These are phyloP conservation scores for Penicillium simplicissimum DNA, from an alignment of 495 filamentous ascomycete genomes.

Conservation along the genomic window DNA sequence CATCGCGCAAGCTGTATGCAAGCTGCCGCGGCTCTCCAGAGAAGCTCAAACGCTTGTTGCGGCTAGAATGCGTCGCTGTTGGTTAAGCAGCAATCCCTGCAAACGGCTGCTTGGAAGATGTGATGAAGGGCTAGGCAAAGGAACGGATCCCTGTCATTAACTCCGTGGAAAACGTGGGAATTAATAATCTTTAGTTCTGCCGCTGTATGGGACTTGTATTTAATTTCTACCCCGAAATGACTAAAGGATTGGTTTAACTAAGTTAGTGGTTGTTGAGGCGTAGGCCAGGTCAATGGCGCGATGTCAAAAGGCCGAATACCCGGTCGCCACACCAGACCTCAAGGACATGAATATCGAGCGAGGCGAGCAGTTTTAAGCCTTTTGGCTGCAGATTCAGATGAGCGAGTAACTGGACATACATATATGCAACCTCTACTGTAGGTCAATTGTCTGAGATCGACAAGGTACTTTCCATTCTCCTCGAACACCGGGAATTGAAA, in stretches of 20 bases:
- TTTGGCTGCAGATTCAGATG: not conserved
- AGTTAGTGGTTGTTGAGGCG: not conserved
- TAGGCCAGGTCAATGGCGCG: not conserved
- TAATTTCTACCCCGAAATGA: conserved; percentile 2
- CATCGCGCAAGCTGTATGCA: conserved; percentile 15
- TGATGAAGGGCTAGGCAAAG: not conserved
- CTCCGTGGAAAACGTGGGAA: not conserved
- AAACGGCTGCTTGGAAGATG: not conserved
- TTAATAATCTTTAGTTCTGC: conserved; percentile 1
- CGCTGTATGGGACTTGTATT: conserved; percentile 1
- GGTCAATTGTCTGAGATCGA: not conserved
- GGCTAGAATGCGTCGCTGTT: conserved; percentile 1
- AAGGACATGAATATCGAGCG: not conserved
- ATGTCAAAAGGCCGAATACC: not conserved
- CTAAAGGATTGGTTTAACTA: not conserved
- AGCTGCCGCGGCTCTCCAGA: not conserved
- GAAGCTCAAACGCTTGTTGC: not conserved
- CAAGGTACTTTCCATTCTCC: not conserved
- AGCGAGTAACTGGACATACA: not conserved
- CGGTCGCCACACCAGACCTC: not conserved
- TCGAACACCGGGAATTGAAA: not conserved
- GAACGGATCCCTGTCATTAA: not conserved
- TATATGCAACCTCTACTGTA: not conserved
- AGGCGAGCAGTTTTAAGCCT: not conserved
- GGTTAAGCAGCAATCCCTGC: not conserved